Evolutionary conservation across 1,139 yeast species (phyloP), one percentile per base, ranked within the genome.

Genomic region (Candida tropicalis): DNA sequence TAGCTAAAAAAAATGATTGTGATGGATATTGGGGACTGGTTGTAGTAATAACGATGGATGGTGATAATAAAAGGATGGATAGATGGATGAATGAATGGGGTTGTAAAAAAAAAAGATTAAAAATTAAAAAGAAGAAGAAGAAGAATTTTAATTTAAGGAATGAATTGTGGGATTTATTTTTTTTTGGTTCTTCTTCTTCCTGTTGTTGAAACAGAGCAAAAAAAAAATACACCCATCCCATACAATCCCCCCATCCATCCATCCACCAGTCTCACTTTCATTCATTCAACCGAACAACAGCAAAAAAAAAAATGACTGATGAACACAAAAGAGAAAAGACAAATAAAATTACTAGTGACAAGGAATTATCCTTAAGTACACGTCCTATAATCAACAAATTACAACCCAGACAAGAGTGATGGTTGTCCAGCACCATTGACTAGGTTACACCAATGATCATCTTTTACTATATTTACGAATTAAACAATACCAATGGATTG

Each of bases 101-200:
- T 18, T 32, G 24, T 32, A 18, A 11, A 15, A 11, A 17, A 9
- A 18, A 18, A 17, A 29, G 17, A 29, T n/a, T 33, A 22, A 22
- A 17, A 17, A 11, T 6, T 11, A 32, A 17, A 13, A 34, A 13
- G 16, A 10, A 25, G 28, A 13, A 11, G 25, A 8, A 12, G 17
- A 34, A 12, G 17, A 13, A 22, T 8, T 13, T 16, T 13, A 34
- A 11, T 9, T 34, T 34, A 34, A 34, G 37, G 37, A 34, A 34
- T 34, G 28, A 34, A 34, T 16, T 34, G 37, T 34, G 37, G 37
- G 37, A 31, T 17, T 31, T 31, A 17, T 31, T 31, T 18, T 29
- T 29, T 31, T 31, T 31, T 29, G 9, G 20, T 16, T 29, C 23
- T 16, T 6, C 23, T 20, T 20, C 23, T 6, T 6, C 8, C 8